Evolutionary conservation across 768 basidiomycete species (phyloP).

Genomic region (Mycena belliarum): DNA sequence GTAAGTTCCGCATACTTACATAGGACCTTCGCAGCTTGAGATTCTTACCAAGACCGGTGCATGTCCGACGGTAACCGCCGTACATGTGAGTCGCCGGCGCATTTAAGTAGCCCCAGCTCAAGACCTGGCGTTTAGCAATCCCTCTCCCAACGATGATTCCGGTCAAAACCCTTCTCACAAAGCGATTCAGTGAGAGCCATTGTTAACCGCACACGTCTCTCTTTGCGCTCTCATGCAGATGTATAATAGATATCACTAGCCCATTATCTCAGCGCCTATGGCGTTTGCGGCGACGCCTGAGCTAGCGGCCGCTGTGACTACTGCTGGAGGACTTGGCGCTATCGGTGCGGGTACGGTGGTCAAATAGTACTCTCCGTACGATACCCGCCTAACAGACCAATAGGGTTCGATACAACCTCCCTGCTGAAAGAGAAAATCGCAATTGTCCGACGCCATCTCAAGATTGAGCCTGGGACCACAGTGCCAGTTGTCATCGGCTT

Average conservation of each 20-base stretch:
- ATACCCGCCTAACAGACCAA: neutral
- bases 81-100: too few relatives aligned
- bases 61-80: too few relatives aligned
- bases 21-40: too few relatives aligned
- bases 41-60: too few relatives aligned
- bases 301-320: slow-evolving; percentile 46
- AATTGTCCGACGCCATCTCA: slow-evolving; percentile 36
- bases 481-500: slow-evolving; percentile 62
- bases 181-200: slow-evolving; percentile 39
- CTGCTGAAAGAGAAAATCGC: slow-evolving; percentile 42
- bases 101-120: too few relatives aligned
- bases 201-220: neutral
- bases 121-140: too few relatives aligned
- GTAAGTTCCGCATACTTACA: too few relatives aligned
- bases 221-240: neutral
- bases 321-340: slow-evolving; percentile 60
- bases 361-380: neutral
- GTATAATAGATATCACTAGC: slow-evolving; percentile 43
- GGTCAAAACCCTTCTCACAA: slow-evolving; percentile 37
- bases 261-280: slow-evolving; percentile 64
- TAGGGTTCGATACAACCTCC: slow-evolving; percentile 40
- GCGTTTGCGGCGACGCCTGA: slow-evolving; percentile 38
- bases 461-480: slow-evolving; percentile 28
- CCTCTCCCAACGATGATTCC: neutral
- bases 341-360: slow-evolving; percentile 45